phyloP scores from a whole-genome alignment of 352 stramenopile genomes.

The Phytophthora nicotianae region DNA sequence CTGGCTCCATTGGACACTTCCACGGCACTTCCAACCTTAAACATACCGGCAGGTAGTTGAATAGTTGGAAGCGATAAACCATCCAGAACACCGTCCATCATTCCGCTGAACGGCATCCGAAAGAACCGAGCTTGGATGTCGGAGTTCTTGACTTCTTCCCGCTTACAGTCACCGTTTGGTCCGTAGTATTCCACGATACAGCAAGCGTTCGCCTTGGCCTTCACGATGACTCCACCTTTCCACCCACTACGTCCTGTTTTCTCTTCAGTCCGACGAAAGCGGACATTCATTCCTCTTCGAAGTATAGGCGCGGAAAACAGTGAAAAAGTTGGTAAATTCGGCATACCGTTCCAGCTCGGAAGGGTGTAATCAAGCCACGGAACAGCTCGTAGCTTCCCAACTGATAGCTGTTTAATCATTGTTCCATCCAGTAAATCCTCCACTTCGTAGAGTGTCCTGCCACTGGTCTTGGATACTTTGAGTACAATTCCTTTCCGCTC shows the following conservation, averaged over 20 bases:
- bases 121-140: constrained; percentile 60
- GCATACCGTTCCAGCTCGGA: constrained; percentile 35
- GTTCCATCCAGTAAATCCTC: constrained; percentile 59
- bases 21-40: constrained; percentile 50
- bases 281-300: constrained; percentile 57
- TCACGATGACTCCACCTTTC: constrained; percentile 56
- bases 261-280: constrained; percentile 42
- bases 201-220: constrained; percentile 47
- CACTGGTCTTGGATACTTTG: constrained; percentile 47
- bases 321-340: constrained; percentile 29
- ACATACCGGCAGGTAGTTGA: constrained; percentile 37
- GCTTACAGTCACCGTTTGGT: constrained; percentile 39
- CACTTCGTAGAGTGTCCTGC: constrained; percentile 49
- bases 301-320: constrained; percentile 40
- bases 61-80: constrained; percentile 43
- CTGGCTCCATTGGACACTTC: constrained; percentile 53
- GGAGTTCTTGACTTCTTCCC: constrained; percentile 50
- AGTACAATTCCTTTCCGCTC: constrained; percentile 65
- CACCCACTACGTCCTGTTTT: constrained; percentile 34
- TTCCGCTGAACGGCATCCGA: constrained; percentile 36
- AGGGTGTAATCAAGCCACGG: constrained; percentile 59
- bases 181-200: constrained; percentile 53
- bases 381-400: constrained; percentile 47
- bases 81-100: constrained; percentile 34
- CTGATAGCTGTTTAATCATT: constrained; percentile 46